Evolutionary conservation across 192 early-diverging fungal species (phyloP).

Genomic region (Coemansia asiatica): DNA sequence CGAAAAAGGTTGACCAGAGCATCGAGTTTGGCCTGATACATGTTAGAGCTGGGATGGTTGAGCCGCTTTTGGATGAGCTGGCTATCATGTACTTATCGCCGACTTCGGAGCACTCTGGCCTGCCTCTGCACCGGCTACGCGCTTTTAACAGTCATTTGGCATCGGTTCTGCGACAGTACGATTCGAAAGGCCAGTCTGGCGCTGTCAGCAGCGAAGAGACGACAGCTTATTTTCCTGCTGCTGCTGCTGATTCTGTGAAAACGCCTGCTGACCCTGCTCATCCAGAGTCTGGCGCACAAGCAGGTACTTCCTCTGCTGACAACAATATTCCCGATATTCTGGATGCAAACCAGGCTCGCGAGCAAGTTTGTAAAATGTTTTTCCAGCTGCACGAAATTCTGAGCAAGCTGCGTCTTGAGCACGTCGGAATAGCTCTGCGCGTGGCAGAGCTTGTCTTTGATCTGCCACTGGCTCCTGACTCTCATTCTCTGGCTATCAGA

Average conservation of each 20-base stretch:
- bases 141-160: slow-evolving; percentile 34
- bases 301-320: neutral
- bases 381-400: slow-evolving; percentile 48
- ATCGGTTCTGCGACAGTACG: slow-evolving; percentile 22
- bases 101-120: slow-evolving; percentile 12
- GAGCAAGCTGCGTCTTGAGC: slow-evolving; percentile 49
- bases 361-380: slow-evolving; percentile 33
- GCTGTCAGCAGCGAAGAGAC: neutral
- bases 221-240: neutral
- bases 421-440: slow-evolving; percentile 34
- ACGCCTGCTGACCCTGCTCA: neutral
- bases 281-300: neutral
- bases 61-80: slow-evolving; percentile 45
- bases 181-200: neutral
- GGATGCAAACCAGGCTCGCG: slow-evolving; percentile 12
- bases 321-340: neutral
- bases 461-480: slow-evolving; percentile 38
- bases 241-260: neutral
- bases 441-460: slow-evolving; percentile 47
- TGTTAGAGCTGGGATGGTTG: slow-evolving; percentile 40
- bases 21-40: slow-evolving; percentile 42
- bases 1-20: slow-evolving; percentile 48
- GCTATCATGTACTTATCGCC: slow-evolving; percentile 39
- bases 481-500: slow-evolving; percentile 14
- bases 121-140: slow-evolving; percentile 28